Percentiles rank a stretch among this genome's conserved stretches.
Conservation (phyloP, 768 basidiomycete species). For the Tricholoma sp. region DNA sequence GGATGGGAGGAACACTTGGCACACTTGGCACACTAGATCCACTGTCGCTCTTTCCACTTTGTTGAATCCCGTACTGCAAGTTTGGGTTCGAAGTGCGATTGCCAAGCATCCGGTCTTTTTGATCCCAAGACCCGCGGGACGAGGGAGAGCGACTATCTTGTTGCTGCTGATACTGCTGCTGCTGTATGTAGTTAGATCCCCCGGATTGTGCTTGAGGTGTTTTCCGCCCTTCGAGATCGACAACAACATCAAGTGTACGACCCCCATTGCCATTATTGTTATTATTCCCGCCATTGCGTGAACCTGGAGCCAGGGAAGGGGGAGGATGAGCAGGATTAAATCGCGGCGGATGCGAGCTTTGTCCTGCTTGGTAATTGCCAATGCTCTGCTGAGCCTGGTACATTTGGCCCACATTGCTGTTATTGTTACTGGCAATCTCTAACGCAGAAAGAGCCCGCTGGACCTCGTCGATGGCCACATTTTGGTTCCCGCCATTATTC, state of each 20-base stretch:
- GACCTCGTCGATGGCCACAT: conserved; percentile 63
- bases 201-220: conserved; percentile 41
- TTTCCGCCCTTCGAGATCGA: conserved; percentile 64
- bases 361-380: conserved; percentile 37
- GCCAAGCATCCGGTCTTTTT: conserved; percentile 53
- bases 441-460: conserved; percentile 67
- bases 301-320: conserved; percentile 37
- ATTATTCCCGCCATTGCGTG: conserved; percentile 30
- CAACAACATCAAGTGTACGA: conserved; percentile 48
- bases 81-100: conserved; percentile 65
- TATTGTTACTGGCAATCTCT: conserved; percentile 45
- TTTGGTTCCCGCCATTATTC: conserved; percentile 16
- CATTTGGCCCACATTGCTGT: conserved; percentile 13
- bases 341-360: conserved; percentile 61
- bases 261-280: conserved; percentile 27
- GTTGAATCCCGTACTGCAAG: conserved; percentile 58
- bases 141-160: conserved; percentile 27
- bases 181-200: conserved; percentile 26
- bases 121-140: conserved; percentile 52
- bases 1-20: conserved; percentile 70
- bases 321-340: conserved; percentile 55
- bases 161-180: conserved; percentile 32
- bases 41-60: conserved; percentile 30
- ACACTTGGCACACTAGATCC: conserved; percentile 52
- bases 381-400: conserved; percentile 25